Base-by-base conservation (phyloP, 371 early-diverging fungal genomes). In the Dichotomocladium elegans region DNA sequence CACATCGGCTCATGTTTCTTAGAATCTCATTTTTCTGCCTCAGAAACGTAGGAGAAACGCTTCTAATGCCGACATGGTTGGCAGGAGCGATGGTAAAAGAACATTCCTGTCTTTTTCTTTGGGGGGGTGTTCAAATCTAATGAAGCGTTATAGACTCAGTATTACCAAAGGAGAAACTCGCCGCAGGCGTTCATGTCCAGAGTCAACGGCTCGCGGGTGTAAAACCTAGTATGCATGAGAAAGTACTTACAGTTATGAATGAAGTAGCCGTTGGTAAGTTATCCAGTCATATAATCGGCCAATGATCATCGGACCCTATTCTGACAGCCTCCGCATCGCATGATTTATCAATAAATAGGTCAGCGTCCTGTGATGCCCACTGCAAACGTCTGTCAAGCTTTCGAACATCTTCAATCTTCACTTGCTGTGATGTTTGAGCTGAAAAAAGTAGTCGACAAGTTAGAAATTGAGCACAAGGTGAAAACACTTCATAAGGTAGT, bases 301-400 rank as follows among this genome's bases (percentile, higher is more conserved):
- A n/a, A n/a, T n/a, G n/a, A n/a, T 19, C 21, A 19, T 24, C 55
- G 55, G 55, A 54, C 47, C 47, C 42, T 52, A 17, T 35, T 41
- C 41, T 52, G 52, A 52, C 52, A 42, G 52, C 41, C 26, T n/a
- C n/a, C 24, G 21, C 29, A 45, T 49, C 56, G 56, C 56, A 56
- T 56, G 56, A 56, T 56, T 47, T 49, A 46, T 29, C n/a, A 31
- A 27, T 31, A 46, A 46, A 46, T 44, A 75, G 75, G 82, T 24
- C 72, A 80, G 10, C 80, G 86, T 29, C 94, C 94, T 8, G 65
- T 79, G 30, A 91, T 94, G 91, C 87, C 90, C 12, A 93, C 93
- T 2, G 81, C 78, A 4, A 64, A 73, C 3, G 83, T 93, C 12
- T 87, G 87, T 60, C 77, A 79, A 47, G 81, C 78, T 49, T 92